Evolutionary conservation across 2,329 filamentous ascomycete species (phyloP), one percentile per base, ranked within the genome.

Genomic region (Colletotrichum tofieldiae): DNA sequence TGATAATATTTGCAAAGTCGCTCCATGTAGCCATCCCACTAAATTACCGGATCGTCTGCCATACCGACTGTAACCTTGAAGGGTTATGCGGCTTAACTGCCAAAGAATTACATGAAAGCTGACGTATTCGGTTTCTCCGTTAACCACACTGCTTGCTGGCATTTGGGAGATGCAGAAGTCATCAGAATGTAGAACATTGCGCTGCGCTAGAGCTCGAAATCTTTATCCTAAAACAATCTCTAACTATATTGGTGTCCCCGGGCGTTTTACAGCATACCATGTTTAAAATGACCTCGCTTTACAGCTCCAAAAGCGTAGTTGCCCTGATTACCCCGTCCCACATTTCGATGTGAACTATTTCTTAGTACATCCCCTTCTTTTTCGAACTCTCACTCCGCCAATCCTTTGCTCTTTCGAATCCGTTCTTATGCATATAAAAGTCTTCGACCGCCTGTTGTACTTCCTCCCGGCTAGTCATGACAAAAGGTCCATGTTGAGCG

Each of bases 401-500:
- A 41, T 90, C 89, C 74, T 90, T 87, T 1, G 93, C 93, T 74
- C 93, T 87, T 84, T 96, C 94, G 77, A 96, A 96, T 9, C 94
- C 94, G 81, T 96, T 95, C 54, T 87, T 86, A 74, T 89, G 86
- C 23, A 86, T 90, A 82, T 93, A 92, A 78, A 90, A 96, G 80
- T 96, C 93, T 76, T 90, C 83, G 81, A 96, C 87, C 2, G 94
- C 93, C 84, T 95, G 88, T 77, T 93, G 91, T 5, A 96, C 91
- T 75, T 93, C 91, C 65, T 93, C 90, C 78, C 92, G 86, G 49
- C 87, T 89, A 71, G 85, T 94, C 72, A 95, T 82, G 29, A 96
- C 94, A 79, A 96, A 96, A 1, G 94, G 94, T 0, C 94, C 94
- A 77, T 96, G 95, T 84, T 96, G 94, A 41, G 95, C 91, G 51